Evolutionary conservation across 108 stramenopile species (phyloP).

Genomic region (Skeletonema costatum): DNA sequence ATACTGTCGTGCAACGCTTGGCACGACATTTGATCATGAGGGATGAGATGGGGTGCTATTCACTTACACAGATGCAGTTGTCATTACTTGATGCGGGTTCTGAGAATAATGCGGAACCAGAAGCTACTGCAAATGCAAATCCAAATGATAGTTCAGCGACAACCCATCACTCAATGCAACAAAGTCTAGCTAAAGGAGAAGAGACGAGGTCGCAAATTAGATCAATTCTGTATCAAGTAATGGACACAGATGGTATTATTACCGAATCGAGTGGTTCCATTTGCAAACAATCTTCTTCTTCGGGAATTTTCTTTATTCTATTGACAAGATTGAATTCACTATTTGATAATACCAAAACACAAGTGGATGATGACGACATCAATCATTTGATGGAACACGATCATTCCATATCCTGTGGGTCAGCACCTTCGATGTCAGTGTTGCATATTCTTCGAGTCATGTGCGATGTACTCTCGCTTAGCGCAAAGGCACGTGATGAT

Average conservation of each 20-base stretch:
- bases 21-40: slow-evolving; percentile 23
- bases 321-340: not conserved
- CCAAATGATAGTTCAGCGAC: not conserved
- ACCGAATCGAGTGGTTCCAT: not conserved
- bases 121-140: not conserved
- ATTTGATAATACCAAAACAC: not conserved
- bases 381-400: too few relatives aligned
- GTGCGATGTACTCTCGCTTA: slow-evolving; percentile 26
- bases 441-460: slow-evolving; percentile 30
- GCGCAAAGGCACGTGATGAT: slow-evolving; percentile 36
- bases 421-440: slow-evolving; percentile 23
- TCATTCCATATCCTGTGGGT: not conserved
- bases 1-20: slow-evolving; percentile 19
- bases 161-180: slow-evolving; percentile 1
- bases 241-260: not conserved
- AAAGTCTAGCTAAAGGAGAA: slow-evolving; percentile 2
- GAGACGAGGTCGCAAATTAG: slow-evolving; percentile 26
- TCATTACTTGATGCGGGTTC: not conserved
- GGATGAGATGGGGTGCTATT: slow-evolving; percentile 39
- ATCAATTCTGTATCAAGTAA: slow-evolving; percentile 29
- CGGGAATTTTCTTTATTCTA: not conserved
- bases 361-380: not conserved
- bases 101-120: not conserved
- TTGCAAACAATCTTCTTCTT: not conserved
- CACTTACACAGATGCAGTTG: not conserved